phyloP scores from a whole-genome alignment of 1,284 basidiomycete genomes.

The Pascua sp. region DNA sequence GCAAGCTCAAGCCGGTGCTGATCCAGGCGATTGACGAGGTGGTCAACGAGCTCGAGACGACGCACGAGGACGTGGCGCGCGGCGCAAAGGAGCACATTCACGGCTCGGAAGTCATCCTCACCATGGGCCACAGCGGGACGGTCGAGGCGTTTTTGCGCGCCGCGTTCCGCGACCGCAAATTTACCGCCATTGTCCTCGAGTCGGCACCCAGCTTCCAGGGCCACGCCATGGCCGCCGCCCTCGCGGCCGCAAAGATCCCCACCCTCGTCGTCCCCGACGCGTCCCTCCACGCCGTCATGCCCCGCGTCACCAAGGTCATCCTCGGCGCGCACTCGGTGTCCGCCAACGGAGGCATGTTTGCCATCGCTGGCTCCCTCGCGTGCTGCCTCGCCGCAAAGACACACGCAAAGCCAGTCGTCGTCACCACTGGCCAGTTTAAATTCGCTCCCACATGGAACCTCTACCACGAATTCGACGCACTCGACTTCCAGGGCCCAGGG shows the following conservation, averaged over 20 bases:
- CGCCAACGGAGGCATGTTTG: slow-evolving; percentile 93
- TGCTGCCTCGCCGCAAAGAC: slow-evolving; percentile 84
- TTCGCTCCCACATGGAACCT: slow-evolving; percentile 90
- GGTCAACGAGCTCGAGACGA: slow-evolving; percentile 90
- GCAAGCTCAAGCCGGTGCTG: slow-evolving; percentile 54
- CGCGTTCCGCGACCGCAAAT: slow-evolving; percentile 85
- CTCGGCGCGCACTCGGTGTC: slow-evolving; percentile 89
- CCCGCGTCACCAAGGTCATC: slow-evolving; percentile 93
- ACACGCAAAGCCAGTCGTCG: slow-evolving; percentile 89
- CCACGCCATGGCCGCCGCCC: slow-evolving; percentile 73
- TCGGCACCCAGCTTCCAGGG: slow-evolving; percentile 88
- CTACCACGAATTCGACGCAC: slow-evolving; percentile 78
- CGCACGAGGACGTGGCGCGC: slow-evolving; percentile 90
- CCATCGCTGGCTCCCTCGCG: slow-evolving; percentile 76
- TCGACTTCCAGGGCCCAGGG: slow-evolving; percentile 83
- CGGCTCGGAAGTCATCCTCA: slow-evolving; percentile 94
- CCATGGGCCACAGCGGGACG: slow-evolving; percentile 88
- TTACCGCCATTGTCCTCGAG: slow-evolving; percentile 94
- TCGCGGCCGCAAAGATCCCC: slow-evolving; percentile 76
- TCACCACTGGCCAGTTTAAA: slow-evolving; percentile 93
- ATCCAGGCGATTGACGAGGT: slow-evolving; percentile 92
- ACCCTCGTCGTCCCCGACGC: slow-evolving; percentile 94
- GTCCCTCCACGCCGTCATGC: slow-evolving; percentile 92
- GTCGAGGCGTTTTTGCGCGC: slow-evolving; percentile 91
- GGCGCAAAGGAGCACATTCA: slow-evolving; percentile 95